Evolutionary conservation across 306 rosid genomes (phyloP).

Genomic region (Quillaja saponaria): DNA sequence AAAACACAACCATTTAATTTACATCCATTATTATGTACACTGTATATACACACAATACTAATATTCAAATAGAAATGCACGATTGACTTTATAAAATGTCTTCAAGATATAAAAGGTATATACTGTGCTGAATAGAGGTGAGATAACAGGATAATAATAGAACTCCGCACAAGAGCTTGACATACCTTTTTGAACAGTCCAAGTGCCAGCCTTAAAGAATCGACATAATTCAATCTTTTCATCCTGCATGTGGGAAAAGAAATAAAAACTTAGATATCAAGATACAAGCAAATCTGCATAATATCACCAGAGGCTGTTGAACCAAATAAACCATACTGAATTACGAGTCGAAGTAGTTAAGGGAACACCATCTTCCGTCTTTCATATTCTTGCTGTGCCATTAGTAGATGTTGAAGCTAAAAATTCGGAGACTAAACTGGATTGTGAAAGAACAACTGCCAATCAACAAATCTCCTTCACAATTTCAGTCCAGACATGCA

Average conservation of each 20-base stretch:
- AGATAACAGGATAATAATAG: background rate
- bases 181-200: conserved; percentile 75
- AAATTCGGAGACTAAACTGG: conserved; percentile 84
- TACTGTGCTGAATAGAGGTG: conserved; percentile 27
- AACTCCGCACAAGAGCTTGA: conserved; percentile 13
- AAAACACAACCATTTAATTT: no score
- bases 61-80: no score
- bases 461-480: conserved; percentile 2
- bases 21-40: no score
- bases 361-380: conserved; percentile 80
- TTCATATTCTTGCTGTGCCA: conserved; percentile 90
- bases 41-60: no score
- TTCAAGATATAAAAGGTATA: conserved; percentile 3
- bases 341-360: conserved; percentile 71
- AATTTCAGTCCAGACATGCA: conserved; percentile 1
- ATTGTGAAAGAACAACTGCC: conserved; percentile 33
- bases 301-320: conserved; percentile 15
- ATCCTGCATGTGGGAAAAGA: conserved; percentile 49
- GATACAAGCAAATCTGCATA: conserved; percentile 17
- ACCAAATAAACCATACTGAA: conserved; percentile 47
- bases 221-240: conserved; percentile 89
- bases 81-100: conserved; percentile 21
- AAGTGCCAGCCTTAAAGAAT: conserved; percentile 92
- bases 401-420: conserved; percentile 88
- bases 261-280: conserved; percentile 11